Evolutionary conservation across 352 stramenopile species (phyloP).

Genomic region (Elongisporangium anandrum): DNA sequence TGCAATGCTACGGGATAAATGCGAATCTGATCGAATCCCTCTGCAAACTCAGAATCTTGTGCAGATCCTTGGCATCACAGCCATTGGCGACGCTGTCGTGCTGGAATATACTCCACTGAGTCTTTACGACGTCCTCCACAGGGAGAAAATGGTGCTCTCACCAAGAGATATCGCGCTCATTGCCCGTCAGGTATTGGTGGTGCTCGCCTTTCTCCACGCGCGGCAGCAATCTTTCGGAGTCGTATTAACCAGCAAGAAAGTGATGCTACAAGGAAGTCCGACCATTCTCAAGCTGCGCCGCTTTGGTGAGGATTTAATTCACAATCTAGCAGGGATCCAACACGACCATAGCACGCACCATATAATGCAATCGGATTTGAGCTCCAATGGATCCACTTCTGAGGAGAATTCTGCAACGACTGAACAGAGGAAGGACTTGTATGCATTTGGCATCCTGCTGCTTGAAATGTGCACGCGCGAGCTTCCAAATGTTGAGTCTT

Average conservation of each 20-base stretch:
- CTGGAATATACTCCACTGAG: slow-evolving; percentile 38
- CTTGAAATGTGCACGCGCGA: slow-evolving; percentile 61
- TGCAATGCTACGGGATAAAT: too few relatives aligned
- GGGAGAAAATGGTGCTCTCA: slow-evolving; percentile 29
- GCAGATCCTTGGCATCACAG: slow-evolving; percentile 35
- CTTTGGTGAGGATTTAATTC: slow-evolving; percentile 38
- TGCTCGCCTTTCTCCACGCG: slow-evolving; percentile 37
- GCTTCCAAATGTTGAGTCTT: slow-evolving; percentile 49
- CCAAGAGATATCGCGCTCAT: slow-evolving; percentile 41
- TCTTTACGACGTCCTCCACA: slow-evolving; percentile 54
- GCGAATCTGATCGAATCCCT: background rate
- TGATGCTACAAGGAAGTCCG: slow-evolving; percentile 37
- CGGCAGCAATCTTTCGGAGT: slow-evolving; percentile 30
- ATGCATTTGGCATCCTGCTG: slow-evolving; percentile 62
- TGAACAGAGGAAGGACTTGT: slow-evolving; percentile 32
- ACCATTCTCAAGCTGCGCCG: slow-evolving; percentile 42
- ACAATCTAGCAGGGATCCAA: background rate
- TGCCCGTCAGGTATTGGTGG: slow-evolving; percentile 31
- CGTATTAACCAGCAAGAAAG: slow-evolving; percentile 64
- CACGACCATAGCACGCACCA: background rate
- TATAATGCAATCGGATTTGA: background rate
- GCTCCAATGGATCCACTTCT: background rate
- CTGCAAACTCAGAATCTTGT: slow-evolving; percentile 27
- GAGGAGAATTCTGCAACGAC: background rate
- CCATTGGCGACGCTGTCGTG: slow-evolving; percentile 21